phyloP scores from a whole-genome alignment of 2,329 filamentous ascomycete genomes.

The Tricladium varicosporioides region DNA sequence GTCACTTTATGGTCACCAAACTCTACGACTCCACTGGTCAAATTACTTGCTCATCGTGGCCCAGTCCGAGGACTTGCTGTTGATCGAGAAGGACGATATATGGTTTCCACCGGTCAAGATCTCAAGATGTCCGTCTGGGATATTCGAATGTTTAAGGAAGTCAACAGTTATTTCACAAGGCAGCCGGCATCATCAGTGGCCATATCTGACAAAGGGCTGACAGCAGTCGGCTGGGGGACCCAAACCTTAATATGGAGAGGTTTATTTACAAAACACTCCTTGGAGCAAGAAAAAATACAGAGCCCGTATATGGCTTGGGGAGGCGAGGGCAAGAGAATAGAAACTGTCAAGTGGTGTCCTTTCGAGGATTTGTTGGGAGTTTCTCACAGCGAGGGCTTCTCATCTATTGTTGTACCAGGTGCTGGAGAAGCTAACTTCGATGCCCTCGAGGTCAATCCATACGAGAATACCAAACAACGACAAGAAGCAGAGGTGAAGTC shows the following conservation, averaged over 20 bases:
- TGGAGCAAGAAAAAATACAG: constrained; percentile 75
- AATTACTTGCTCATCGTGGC: constrained; percentile 84
- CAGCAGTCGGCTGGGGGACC: constrained; percentile 89
- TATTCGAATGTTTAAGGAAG: constrained; percentile 87
- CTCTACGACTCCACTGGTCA: constrained; percentile 79
- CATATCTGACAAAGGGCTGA: constrained; percentile 85
- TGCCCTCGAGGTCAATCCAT: constrained; percentile 89
- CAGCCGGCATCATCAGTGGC: constrained; percentile 79
- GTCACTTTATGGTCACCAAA: constrained; percentile 97
- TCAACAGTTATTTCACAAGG: constrained; percentile 83
- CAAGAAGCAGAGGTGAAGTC: constrained; percentile 89
- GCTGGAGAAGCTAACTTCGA: constrained; percentile 98
- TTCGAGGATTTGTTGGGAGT: constrained; percentile 92
- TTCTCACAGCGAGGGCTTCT: constrained; percentile 81
- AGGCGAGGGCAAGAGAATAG: constrained; percentile 76
- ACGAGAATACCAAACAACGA: constrained; percentile 88
- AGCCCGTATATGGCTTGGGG: constrained; percentile 94
- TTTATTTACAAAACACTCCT: constrained; percentile 71
- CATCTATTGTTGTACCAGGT: constrained; percentile 84
- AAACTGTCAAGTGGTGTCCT: constrained; percentile 86
- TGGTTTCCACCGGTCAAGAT: constrained; percentile 91
- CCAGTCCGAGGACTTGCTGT: constrained; percentile 83
- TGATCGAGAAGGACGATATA: constrained; percentile 88
- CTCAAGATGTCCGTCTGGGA: constrained; percentile 94
- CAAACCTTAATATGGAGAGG: constrained; percentile 88